Conservation (phyloP, 305 asterid genomes). For the Plantago coronopus region DNA sequence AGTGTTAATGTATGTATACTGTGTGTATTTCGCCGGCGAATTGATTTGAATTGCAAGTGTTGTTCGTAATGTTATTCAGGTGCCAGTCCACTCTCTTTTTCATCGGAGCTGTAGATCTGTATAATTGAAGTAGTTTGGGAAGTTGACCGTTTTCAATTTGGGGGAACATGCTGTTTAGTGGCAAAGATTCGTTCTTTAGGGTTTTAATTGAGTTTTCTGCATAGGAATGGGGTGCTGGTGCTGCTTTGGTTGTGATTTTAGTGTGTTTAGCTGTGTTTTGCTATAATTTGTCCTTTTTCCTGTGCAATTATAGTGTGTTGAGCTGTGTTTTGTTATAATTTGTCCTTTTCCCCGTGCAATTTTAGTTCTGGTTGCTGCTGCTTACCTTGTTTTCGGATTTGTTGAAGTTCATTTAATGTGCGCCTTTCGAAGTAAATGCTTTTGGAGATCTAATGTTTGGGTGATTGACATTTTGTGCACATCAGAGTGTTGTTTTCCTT, state of each 20-base stretch:
- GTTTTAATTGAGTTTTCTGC: conserved; percentile 15
- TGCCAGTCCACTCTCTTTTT: background rate
- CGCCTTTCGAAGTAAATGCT: background rate
- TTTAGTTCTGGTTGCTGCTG: conserved; percentile 7
- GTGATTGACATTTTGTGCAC: no score
- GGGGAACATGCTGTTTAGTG: conserved; percentile 12
- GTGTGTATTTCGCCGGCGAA: background rate
- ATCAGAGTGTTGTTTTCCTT: no score
- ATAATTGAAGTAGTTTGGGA: conserved; percentile 21
- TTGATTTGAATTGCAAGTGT: conserved; percentile 1
- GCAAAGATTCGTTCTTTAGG: conserved; percentile 29
- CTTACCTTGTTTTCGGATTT: no score
- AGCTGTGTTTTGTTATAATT: conserved; percentile 10
- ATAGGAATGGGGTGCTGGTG: background rate
- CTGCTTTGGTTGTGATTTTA: background rate
- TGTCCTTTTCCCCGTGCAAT: conserved; percentile 19
- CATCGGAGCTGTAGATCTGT: conserved; percentile 27
- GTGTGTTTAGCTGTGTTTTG: conserved; percentile 15
- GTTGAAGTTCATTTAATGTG: background rate
- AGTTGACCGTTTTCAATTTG: conserved; percentile 13
- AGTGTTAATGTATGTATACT: conserved; percentile 14
- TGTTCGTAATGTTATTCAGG: no score
- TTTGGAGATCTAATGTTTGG: background rate
- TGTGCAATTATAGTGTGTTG: conserved; percentile 11
- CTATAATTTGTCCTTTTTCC: conserved; percentile 14